Evolutionary conservation across 495 filamentous ascomycete genomes (phyloP).

Genomic region (Penicillium cosmopolitanum): DNA sequence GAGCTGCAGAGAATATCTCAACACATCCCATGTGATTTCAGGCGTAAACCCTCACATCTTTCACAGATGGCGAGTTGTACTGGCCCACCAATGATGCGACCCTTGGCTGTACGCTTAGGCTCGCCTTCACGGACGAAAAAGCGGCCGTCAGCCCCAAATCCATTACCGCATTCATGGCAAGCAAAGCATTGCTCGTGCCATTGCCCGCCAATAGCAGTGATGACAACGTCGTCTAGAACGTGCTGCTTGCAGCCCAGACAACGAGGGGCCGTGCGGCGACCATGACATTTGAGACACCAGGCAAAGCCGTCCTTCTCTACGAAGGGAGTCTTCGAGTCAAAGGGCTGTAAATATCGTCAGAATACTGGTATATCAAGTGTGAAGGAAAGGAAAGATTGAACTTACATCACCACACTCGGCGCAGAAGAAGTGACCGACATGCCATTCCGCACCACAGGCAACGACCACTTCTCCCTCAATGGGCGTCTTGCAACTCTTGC

Average conservation of each 20-base stretch:
- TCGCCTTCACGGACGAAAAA: conserved; percentile 66
- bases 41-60: conserved; percentile 62
- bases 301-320: conserved; percentile 99
- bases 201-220: conserved; percentile 84
- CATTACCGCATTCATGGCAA: conserved; percentile 70
- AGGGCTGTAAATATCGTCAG: conserved; percentile 55
- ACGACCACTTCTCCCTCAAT: conserved; percentile 95
- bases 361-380: not conserved
- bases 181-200: conserved; percentile 94
- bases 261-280: conserved; percentile 83
- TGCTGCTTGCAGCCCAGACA: conserved; percentile 84
- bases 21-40: conserved; percentile 56
- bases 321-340: conserved; percentile 78
- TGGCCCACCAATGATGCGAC: conserved; percentile 50
- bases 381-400: conserved; percentile 7
- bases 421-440: conserved; percentile 98
- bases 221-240: conserved; percentile 83
- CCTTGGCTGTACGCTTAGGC: conserved; percentile 54
- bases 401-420: conserved; percentile 92
- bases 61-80: conserved; percentile 63
- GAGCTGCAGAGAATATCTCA: conserved; percentile 10
- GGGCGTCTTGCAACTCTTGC: conserved; percentile 96
- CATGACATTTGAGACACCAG: conserved; percentile 94
- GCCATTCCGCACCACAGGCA: conserved; percentile 92
- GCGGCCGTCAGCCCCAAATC: conserved; percentile 61